phyloP scores from a whole-genome alignment of 2,329 filamentous ascomycete genomes.

The Aspergillus uvarum region DNA sequence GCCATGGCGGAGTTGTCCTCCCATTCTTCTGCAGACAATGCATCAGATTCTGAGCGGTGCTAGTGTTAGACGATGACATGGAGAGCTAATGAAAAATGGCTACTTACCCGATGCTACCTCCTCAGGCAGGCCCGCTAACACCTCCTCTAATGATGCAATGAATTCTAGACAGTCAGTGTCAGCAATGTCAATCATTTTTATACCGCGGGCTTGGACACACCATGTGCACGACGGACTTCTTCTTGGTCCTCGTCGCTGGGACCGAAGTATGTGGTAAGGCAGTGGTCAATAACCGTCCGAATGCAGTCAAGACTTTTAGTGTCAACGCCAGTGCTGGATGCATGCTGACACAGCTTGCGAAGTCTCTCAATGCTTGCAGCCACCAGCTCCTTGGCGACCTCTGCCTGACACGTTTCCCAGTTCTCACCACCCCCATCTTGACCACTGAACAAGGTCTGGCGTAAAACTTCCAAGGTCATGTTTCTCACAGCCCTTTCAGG shows the following conservation, averaged over 20 bases:
- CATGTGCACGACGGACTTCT: constrained; percentile 33
- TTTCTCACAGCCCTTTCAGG: constrained; percentile 48
- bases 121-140: constrained; percentile 39
- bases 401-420: constrained; percentile 26
- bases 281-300: constrained; percentile 38
- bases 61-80: constrained; percentile 23
- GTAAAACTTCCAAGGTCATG: constrained; percentile 46
- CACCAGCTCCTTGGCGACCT: constrained; percentile 35
- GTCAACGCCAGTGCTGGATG: constrained; percentile 32
- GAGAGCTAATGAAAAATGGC: constrained; percentile 17
- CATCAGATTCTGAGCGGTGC: constrained; percentile 38
- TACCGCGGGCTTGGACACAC: constrained; percentile 27
- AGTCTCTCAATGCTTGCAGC: constrained; percentile 35
- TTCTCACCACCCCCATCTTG: constrained; percentile 32
- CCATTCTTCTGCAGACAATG: constrained; percentile 43
- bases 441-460: constrained; percentile 43
- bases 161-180: constrained; percentile 26
- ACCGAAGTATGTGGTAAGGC: constrained; percentile 39
- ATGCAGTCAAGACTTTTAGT: constrained; percentile 39
- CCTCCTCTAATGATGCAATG: constrained; percentile 34
- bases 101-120: constrained; percentile 42
- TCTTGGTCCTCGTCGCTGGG: constrained; percentile 38
- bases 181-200: constrained; percentile 11
- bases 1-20: constrained; percentile 43
- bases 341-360: constrained; percentile 31